A percentile compares a stretch with the other conserved stretches of the same genome.
Conservation (phyloP, 257 asterid genomes). For the Haberlea rhodopensis region DNA sequence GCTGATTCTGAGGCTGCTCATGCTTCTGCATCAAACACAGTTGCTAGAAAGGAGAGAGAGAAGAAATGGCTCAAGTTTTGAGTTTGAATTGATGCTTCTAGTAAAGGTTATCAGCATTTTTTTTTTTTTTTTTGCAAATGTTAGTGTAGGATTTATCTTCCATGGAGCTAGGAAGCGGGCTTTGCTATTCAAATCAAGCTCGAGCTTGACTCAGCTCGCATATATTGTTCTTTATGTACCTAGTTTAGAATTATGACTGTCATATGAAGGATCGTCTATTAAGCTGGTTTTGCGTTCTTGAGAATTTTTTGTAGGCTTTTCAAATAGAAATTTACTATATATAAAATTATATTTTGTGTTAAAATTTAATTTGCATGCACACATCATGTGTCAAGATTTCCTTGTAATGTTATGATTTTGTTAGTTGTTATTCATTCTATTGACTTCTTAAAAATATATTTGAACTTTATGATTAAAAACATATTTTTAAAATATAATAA, state of each 20-base stretch:
- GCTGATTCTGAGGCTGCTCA: conserved; percentile 83
- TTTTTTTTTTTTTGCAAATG: neutral
- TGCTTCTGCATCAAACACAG: conserved; percentile 74
- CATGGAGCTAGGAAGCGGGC: neutral
- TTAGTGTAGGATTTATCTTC: neutral
- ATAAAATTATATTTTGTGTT: too few species aligned
- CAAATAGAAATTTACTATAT: too few species aligned
- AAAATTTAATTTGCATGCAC: too few species aligned
- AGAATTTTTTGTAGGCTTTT: too few species aligned
- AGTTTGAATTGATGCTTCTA: conserved; percentile 1
- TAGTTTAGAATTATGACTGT: neutral
- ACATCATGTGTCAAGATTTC: too few species aligned
- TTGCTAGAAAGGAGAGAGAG: conserved; percentile 70
- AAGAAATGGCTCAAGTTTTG: conserved; percentile 94
- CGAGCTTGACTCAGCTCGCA: neutral
- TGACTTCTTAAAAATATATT: too few species aligned
- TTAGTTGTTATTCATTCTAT: too few species aligned
- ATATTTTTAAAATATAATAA: too few species aligned
- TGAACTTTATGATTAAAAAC: too few species aligned
- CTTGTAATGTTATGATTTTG: too few species aligned
- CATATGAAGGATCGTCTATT: neutral
- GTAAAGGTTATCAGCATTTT: neutral
- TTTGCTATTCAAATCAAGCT: neutral
- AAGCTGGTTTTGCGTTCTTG: too few species aligned
- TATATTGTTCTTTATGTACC: neutral